Base-by-base conservation (phyloP, 805 yeast species). In the Lachancea mirantina region DNA sequence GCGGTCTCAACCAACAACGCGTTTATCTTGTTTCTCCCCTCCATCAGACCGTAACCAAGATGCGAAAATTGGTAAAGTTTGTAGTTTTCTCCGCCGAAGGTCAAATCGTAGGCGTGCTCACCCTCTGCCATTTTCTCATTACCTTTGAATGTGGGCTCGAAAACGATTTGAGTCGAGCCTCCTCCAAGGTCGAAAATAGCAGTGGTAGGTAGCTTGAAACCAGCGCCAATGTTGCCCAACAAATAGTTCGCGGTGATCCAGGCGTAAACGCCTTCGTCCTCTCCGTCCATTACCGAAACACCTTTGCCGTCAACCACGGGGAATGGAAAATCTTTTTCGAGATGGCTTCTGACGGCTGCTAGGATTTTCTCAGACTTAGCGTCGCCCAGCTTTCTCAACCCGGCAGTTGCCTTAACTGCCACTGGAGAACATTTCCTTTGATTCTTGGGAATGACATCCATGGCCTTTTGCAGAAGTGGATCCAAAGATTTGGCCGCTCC, bases 101-200 rank as follows among this genome's bases (percentile, higher is more conserved):
- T 59, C 46, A 87, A 69, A 41, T 73, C 72, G 55, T 78, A 87
- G 59, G 84, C 83, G 64, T 85, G 94, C 52, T 88, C 96, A 38
- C 96, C 95, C 8, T 78, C 87, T 29, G 71, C 62, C 81, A 89
- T 73, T 43, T 65, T 55, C 48, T 78, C 80, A 28, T 69, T 68
- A 26, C 73, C 65, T 33, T 65, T 59, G 53, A 77, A 76, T n/a
- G 71, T 70, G 14, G 99, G 99, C 67, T 92, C 97, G 59, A 92
- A 92, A 5, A 92, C 99, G 63, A 92, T 87, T 64, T 94, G 98
- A 9, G 99, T 92, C 5, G 96, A 85, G 4, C 97, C 97, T 51
- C 98, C 98, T 48, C 98, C 99, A 39, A 92, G 72, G 59, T 92
- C 99, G 52, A 92, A 92, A 8, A 92, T 95, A 14, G 97, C 98